Evolutionary conservation across 2,329 filamentous ascomycete species (phyloP).

Genomic region (Ilyonectria mors-panacis): DNA sequence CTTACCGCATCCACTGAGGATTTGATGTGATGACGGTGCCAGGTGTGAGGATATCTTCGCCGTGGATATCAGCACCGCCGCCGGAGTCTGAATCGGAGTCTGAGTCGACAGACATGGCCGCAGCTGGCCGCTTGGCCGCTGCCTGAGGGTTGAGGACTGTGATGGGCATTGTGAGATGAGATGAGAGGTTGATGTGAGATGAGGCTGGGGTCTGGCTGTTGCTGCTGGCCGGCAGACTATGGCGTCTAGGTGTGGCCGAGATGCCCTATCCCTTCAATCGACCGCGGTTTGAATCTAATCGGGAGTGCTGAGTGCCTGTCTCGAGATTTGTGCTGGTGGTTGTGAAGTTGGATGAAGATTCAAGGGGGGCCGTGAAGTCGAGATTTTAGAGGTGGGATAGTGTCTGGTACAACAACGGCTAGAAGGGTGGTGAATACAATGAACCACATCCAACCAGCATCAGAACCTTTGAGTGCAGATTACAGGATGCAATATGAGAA

Average conservation of each 20-base stretch:
- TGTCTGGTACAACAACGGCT: slow-evolving; percentile 22
- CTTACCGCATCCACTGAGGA: slow-evolving; percentile 94
- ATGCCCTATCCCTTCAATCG: neutral
- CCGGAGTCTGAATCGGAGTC: slow-evolving; percentile 62
- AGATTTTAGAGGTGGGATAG: slow-evolving; percentile 45
- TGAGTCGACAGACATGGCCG: slow-evolving; percentile 44
- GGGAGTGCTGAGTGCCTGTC: slow-evolving; percentile 4
- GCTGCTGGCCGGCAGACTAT: neutral
- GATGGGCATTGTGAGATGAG: slow-evolving; percentile 60
- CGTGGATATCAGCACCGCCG: slow-evolving; percentile 62
- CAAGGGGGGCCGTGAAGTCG: slow-evolving; percentile 47
- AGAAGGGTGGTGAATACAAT: neutral
- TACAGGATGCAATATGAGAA: too few relatives aligned
- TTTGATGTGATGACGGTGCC: slow-evolving; percentile 91
- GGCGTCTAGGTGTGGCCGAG: neutral
- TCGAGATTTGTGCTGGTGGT: slow-evolving; percentile 25
- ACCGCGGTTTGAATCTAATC: neutral
- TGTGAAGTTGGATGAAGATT: slow-evolving; percentile 45
- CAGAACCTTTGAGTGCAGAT: too few relatives aligned
- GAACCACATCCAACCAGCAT: neutral
- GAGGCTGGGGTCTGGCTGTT: slow-evolving; percentile 22
- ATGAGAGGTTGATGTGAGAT: slow-evolving; percentile 29
- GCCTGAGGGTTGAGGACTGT: slow-evolving; percentile 62
- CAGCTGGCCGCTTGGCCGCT: slow-evolving; percentile 41
- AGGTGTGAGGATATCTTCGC: slow-evolving; percentile 81